Percentiles rank a stretch among this genome's conserved stretches.
Conservation (phyloP, 148 eudicot genomes). For the Gaultheria prostrata region DNA sequence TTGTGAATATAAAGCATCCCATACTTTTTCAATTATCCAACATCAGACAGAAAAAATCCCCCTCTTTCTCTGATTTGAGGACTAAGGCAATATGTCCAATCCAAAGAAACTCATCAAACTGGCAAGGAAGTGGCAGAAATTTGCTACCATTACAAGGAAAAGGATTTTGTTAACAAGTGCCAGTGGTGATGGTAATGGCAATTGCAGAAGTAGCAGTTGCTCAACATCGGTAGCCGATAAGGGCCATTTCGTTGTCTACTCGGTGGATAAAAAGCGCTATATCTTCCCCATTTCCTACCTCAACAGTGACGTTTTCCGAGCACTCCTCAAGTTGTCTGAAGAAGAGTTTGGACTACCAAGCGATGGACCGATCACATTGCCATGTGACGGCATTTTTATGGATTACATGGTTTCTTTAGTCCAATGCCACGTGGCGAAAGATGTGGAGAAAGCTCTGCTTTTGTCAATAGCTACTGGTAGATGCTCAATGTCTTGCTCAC, state of each 20-base stretch:
- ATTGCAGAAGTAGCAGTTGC: neutral
- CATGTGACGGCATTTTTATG: conserved; percentile 33
- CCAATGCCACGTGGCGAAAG: conserved; percentile 3
- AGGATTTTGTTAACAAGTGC: conserved; percentile 13
- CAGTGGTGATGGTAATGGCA: neutral
- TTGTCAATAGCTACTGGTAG: conserved; percentile 10
- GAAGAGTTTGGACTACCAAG: conserved; percentile 43
- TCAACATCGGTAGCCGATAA: conserved; percentile 12
- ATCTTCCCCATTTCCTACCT: conserved; percentile 28
- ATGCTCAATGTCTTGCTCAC: neutral
- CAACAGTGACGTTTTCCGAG: conserved; percentile 24
- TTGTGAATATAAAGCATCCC: neutral
- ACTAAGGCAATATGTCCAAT: neutral
- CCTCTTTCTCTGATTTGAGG: neutral
- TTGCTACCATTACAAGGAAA: conserved; percentile 22
- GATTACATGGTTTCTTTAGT: conserved; percentile 31
- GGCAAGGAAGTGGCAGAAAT: conserved; percentile 36
- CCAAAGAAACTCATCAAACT: conserved; percentile 34
- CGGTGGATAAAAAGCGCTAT: conserved; percentile 27
- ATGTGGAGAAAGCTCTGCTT: conserved; percentile 23
- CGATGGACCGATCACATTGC: conserved; percentile 38
- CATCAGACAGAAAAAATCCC: too few relatives aligned
- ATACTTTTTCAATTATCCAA: neutral
- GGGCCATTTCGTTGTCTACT: conserved; percentile 33
- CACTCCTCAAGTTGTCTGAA: conserved; percentile 34